Evolutionary conservation across 2,329 filamentous ascomycete species (phyloP).

Genomic region (Didymella sp.): DNA sequence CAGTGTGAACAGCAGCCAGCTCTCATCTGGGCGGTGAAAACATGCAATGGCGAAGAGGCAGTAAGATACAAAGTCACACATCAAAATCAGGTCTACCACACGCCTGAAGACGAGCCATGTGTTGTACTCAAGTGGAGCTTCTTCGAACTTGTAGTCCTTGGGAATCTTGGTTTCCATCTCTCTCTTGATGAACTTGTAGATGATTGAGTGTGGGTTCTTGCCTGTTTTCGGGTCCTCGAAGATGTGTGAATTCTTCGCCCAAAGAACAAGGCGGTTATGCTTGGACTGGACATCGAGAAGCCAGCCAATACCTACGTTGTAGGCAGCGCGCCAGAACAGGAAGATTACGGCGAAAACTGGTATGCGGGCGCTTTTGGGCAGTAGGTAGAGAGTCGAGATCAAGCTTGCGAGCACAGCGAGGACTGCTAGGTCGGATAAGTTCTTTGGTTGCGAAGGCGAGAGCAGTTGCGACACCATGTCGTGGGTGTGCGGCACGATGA

Average conservation of each 20-base stretch:
- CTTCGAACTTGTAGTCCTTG: conserved; percentile 90
- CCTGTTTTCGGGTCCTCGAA: conserved; percentile 85
- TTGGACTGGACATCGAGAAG: conserved; percentile 90
- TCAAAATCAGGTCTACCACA: conserved; percentile 93
- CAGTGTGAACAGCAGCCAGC: conserved; percentile 68
- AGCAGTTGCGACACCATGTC: conserved; percentile 99
- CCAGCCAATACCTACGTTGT: conserved; percentile 93
- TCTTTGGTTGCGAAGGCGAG: conserved; percentile 94
- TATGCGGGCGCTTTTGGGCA: conserved; percentile 73
- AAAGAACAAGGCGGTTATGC: conserved; percentile 82
- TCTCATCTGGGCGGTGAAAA: conserved; percentile 78
- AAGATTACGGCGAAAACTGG: conserved; percentile 84
- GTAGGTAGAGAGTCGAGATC: conserved; percentile 73
- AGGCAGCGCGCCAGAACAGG: conserved; percentile 88
- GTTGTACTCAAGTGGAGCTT: conserved; percentile 96
- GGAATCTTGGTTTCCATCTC: conserved; percentile 96
- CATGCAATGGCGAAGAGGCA: conserved; percentile 94
- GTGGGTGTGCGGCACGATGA: conserved; percentile 93
- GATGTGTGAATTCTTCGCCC: conserved; percentile 84
- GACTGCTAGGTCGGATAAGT: conserved; percentile 83
- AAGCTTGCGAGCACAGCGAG: conserved; percentile 78
- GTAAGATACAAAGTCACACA: conserved; percentile 99
- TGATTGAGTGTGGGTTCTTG: conserved; percentile 78
- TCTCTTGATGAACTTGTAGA: conserved; percentile 83
- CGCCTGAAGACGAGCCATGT: conserved; percentile 97